A percentile compares a stretch with the other conserved stretches of the same genome.
These are phyloP conservation scores for Fusarium temperatum DNA, from an alignment of 2,329 filamentous ascomycete species.

Conservation along the genomic window DNA sequence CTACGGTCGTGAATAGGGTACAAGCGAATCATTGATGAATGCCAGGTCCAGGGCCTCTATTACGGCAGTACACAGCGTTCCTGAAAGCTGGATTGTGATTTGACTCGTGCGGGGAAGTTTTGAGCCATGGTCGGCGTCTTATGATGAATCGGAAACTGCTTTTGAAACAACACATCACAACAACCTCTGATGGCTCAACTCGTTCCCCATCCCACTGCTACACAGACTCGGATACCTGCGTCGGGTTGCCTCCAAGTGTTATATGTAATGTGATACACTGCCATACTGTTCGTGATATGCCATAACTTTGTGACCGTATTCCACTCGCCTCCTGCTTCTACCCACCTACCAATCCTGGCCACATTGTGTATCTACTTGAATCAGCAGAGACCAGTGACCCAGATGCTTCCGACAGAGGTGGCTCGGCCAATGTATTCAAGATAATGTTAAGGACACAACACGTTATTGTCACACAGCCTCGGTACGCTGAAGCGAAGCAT, in stretches of 20 bases:
- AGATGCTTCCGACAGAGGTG: neutral
- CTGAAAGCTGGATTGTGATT: constrained; percentile 43
- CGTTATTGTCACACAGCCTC: neutral
- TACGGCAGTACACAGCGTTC: constrained; percentile 42
- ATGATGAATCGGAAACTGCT: constrained; percentile 45
- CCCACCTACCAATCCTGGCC: too few relatives aligned
- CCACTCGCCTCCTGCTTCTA: neutral
- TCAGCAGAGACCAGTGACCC: neutral
- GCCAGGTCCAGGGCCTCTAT: constrained; percentile 43
- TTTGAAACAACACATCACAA: constrained; percentile 38
- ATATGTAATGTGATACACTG: constrained; percentile 2
- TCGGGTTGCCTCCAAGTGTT: constrained; percentile 15
- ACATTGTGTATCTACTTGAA: neutral
- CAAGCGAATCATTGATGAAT: constrained; percentile 45
- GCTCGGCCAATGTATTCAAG: neutral
- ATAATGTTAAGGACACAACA: neutral
- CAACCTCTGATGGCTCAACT: constrained; percentile 15
- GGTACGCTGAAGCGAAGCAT: neutral
- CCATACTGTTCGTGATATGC: neutral
- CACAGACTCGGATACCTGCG: neutral
- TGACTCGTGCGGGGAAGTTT: constrained; percentile 43
- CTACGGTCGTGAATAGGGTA: constrained; percentile 40
- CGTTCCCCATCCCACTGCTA: constrained; percentile 2
- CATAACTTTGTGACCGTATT: neutral
- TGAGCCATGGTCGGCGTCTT: constrained; percentile 44